These are phyloP conservation scores for Deinandra increscens DNA, from an alignment of 129 eudicot genomes.

Conservation along the genomic window DNA sequence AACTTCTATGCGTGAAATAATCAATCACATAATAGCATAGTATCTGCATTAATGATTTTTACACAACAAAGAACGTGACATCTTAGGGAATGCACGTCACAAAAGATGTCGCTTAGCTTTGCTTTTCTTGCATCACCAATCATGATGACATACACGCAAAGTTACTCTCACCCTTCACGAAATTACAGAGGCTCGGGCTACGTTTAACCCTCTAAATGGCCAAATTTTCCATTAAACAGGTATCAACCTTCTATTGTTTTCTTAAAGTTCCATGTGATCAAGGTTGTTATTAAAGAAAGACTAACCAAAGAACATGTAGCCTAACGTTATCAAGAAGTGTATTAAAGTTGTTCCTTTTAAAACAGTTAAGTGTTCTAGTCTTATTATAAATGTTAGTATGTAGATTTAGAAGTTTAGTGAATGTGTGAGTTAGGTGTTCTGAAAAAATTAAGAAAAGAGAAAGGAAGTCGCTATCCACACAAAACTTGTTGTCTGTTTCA, in stretches of 20 bases:
- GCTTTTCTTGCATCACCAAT: neutral
- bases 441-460: too few relatives aligned
- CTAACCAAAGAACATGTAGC: too few relatives aligned
- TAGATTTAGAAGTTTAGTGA: too few relatives aligned
- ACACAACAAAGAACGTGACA: neutral
- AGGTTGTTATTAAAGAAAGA: neutral
- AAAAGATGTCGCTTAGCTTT: neutral
- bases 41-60: neutral
- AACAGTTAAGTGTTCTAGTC: too few relatives aligned
- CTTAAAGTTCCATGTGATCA: too few relatives aligned
- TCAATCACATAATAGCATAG: neutral
- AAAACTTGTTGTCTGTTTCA: too few relatives aligned
- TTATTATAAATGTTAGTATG: too few relatives aligned
- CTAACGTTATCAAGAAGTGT: too few relatives aligned
- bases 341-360: too few relatives aligned
- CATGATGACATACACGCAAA: neutral
- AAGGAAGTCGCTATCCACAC: too few relatives aligned
- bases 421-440: too few relatives aligned
- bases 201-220: neutral
- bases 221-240: neutral
- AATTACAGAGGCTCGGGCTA: neutral
- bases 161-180: neutral
- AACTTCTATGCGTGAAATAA: neutral
- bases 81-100: neutral
- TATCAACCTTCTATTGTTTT: neutral